Evolutionary conservation across 805 yeast genomes (phyloP).

Genomic region (Kodamaea lidongshanica): DNA sequence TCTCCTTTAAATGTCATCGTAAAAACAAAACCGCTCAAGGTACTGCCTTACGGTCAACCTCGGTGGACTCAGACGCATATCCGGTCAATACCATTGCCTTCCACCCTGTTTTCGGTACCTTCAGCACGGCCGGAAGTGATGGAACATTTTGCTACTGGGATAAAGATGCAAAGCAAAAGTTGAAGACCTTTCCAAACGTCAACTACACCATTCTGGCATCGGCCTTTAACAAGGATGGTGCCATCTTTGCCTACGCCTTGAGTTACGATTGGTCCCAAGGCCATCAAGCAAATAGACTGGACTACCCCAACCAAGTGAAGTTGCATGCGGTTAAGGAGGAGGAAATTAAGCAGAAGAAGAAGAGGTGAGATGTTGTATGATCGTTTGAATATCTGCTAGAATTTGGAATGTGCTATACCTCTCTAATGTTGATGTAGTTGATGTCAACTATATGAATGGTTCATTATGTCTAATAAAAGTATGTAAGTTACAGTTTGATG

Average conservation of each 20-base stretch:
- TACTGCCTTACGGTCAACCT: constrained; percentile 20
- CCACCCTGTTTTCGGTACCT: constrained; percentile 88
- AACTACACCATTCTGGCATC: constrained; percentile 67
- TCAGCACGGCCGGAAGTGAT: constrained; percentile 91
- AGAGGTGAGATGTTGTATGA: constrained; percentile 12
- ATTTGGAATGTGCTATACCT: too few relatives aligned
- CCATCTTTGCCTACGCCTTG: constrained; percentile 82
- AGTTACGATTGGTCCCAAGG: constrained; percentile 97
- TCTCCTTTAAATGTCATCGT: constrained; percentile 93
- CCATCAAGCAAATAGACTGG: constrained; percentile 68
- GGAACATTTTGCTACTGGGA: constrained; percentile 96
- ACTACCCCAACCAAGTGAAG: constrained; percentile 68
- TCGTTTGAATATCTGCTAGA: too few relatives aligned
- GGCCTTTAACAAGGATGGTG: constrained; percentile 76
- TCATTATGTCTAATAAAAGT: too few relatives aligned
- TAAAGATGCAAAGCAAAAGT: constrained; percentile 81
- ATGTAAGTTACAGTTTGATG: too few relatives aligned
- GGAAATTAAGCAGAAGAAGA: constrained; percentile 65
- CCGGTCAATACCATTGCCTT: constrained; percentile 75
- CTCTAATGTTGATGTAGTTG: too few relatives aligned
- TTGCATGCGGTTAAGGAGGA: constrained; percentile 81
- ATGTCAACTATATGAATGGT: too few relatives aligned
- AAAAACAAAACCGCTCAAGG: constrained; percentile 46
- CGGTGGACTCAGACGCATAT: constrained; percentile 49
- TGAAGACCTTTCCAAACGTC: constrained; percentile 69